Conservation (phyloP, 305 asterid genomes). For the Petunia hybrid region DNA sequence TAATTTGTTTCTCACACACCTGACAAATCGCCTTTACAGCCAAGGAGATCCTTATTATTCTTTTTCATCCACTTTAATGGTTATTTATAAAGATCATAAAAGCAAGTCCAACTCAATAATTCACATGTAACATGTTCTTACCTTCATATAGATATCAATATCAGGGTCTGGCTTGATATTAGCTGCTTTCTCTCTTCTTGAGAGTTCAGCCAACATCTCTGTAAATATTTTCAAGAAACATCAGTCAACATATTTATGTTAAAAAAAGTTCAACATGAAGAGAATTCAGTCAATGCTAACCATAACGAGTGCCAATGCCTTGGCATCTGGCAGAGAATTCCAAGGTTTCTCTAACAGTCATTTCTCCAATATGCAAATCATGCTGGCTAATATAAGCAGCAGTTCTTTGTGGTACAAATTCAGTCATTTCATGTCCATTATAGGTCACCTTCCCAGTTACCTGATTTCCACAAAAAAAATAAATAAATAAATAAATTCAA, state of each 20-base stretch:
- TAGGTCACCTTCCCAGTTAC: conserved; percentile 67
- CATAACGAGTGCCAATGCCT: conserved; percentile 82
- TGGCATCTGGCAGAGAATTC: conserved; percentile 90
- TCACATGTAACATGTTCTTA: conserved; percentile 25
- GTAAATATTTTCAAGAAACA: conserved; percentile 27
- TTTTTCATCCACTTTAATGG: neutral
- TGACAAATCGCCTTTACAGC: neutral
- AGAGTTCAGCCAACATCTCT: conserved; percentile 86
- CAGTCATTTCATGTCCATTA: conserved; percentile 74
- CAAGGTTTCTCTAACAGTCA: conserved; percentile 86
- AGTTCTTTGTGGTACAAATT: conserved; percentile 76
- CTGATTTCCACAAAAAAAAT: conserved; percentile 40
- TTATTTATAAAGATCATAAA: neutral
- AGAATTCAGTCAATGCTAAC: conserved; percentile 44
- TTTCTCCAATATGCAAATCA: conserved; percentile 77
- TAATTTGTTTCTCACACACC: too few relatives aligned
- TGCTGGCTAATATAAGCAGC: conserved; percentile 83
- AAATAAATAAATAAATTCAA: neutral
- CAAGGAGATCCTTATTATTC: neutral
- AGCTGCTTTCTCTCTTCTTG: conserved; percentile 86
- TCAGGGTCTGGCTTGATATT: conserved; percentile 83
- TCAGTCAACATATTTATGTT: neutral
- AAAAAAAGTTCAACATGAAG: neutral
- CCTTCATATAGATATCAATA: conserved; percentile 89
- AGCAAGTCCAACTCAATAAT: conserved; percentile 2